Evolutionary conservation across 2,329 filamentous ascomycete species (phyloP).

Genomic region (Zasmidium cellare): DNA sequence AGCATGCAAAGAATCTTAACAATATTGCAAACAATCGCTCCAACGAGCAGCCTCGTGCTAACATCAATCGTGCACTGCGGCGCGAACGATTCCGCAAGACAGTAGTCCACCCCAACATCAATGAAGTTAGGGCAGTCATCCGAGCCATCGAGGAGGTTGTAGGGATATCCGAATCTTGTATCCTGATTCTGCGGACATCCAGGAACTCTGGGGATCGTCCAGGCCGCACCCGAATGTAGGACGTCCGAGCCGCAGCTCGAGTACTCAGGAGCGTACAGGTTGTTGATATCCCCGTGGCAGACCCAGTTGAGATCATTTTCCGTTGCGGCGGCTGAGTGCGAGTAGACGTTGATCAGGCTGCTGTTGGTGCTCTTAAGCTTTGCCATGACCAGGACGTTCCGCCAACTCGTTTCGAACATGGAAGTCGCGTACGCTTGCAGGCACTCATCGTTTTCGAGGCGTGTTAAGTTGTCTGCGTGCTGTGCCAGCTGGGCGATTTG

Average conservation of each 20-base stretch:
- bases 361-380: background rate
- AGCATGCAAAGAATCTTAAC: background rate
- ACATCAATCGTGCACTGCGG: background rate
- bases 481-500: background rate
- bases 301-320: background rate
- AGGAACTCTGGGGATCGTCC: background rate
- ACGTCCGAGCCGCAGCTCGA: background rate
- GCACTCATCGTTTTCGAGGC: background rate
- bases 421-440: background rate
- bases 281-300: background rate
- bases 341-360: background rate
- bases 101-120: background rate
- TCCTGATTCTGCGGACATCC: background rate
- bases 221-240: background rate
- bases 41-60: background rate
- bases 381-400: background rate
- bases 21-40: slow-evolving; percentile 5
- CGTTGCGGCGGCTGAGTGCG: background rate
- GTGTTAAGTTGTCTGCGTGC: background rate
- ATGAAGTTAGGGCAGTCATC: background rate
- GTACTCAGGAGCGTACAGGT: background rate
- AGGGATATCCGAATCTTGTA: background rate
- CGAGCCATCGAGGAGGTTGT: background rate
- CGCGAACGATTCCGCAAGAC: background rate
- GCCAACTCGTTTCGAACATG: background rate